These are phyloP conservation scores for Penicillium expansum DNA, from an alignment of 2,329 filamentous ascomycete species.

Conservation along the genomic window DNA sequence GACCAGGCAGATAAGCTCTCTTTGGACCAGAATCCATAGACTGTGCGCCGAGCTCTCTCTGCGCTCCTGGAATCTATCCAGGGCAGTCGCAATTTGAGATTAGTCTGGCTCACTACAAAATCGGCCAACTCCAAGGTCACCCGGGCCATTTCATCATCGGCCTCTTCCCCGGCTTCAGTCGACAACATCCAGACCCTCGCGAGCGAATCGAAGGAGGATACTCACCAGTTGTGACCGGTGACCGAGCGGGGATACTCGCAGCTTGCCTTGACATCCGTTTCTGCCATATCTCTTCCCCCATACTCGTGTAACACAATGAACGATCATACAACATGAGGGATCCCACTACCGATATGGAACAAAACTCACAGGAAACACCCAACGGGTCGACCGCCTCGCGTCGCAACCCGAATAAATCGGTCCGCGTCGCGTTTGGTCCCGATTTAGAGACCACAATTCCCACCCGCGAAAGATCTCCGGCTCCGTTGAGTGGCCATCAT, in stretches of 20 bases:
- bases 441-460: slow-evolving; percentile 39
- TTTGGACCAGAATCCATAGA: slow-evolving; percentile 7
- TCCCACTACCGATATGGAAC: slow-evolving; percentile 37
- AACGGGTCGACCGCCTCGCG: slow-evolving; percentile 34
- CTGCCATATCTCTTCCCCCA: slow-evolving; percentile 10
- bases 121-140: background rate
- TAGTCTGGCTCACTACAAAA: background rate
- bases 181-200: background rate
- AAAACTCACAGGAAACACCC: slow-evolving; percentile 26
- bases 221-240: background rate
- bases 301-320: slow-evolving; percentile 31
- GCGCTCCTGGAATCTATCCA: slow-evolving; percentile 9
- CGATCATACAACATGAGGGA: slow-evolving; percentile 37
- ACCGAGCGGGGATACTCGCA: background rate
- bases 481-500: slow-evolving; percentile 32
- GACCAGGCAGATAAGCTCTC: slow-evolving; percentile 8
- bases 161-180: background rate
- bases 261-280: background rate
- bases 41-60: slow-evolving; percentile 7
- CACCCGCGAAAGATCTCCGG: slow-evolving; percentile 34
- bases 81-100: slow-evolving; percentile 1
- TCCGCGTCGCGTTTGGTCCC: slow-evolving; percentile 41
- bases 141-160: slow-evolving; percentile 1
- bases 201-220: background rate
- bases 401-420: slow-evolving; percentile 33